Conservation (phyloP, 2,329 filamentous ascomycete genomes). For the Xylaria sp. region DNA sequence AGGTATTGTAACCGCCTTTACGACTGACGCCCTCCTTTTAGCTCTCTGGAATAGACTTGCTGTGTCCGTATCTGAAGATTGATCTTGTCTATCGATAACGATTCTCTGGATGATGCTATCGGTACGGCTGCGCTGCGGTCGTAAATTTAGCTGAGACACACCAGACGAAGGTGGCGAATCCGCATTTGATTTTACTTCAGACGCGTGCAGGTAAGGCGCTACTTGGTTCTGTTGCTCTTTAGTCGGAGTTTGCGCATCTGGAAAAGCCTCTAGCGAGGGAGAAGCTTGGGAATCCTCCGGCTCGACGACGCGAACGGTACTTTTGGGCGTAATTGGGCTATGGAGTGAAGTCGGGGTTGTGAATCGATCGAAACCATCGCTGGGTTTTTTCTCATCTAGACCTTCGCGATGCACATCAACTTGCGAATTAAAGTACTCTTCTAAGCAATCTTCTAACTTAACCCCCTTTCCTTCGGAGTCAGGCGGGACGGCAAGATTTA, state of each 20-base stretch:
- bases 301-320: slow-evolving; percentile 50
- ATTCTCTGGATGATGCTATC: slow-evolving; percentile 71
- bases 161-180: slow-evolving; percentile 34
- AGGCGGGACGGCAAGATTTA: slow-evolving; percentile 90
- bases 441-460: slow-evolving; percentile 88
- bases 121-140: slow-evolving; percentile 52
- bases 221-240: slow-evolving; percentile 3
- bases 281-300: slow-evolving; percentile 40
- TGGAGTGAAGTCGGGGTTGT: slow-evolving; percentile 44
- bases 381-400: slow-evolving; percentile 59
- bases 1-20: slow-evolving; percentile 90
- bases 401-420: slow-evolving; percentile 87
- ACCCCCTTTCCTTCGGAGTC: slow-evolving; percentile 76
- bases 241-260: slow-evolving; percentile 19
- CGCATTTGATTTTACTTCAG: slow-evolving; percentile 31
- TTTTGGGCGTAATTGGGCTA: slow-evolving; percentile 43
- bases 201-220: background rate
- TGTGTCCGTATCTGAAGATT: slow-evolving; percentile 55
- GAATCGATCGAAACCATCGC: slow-evolving; percentile 50
- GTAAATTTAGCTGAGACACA: slow-evolving; percentile 35
- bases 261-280: slow-evolving; percentile 35
- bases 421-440: slow-evolving; percentile 93
- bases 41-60: slow-evolving; percentile 56
- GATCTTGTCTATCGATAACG: slow-evolving; percentile 61
- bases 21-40: slow-evolving; percentile 60